Conservation (phyloP, 805 yeast genomes). For the Kuraishia hungarica region DNA sequence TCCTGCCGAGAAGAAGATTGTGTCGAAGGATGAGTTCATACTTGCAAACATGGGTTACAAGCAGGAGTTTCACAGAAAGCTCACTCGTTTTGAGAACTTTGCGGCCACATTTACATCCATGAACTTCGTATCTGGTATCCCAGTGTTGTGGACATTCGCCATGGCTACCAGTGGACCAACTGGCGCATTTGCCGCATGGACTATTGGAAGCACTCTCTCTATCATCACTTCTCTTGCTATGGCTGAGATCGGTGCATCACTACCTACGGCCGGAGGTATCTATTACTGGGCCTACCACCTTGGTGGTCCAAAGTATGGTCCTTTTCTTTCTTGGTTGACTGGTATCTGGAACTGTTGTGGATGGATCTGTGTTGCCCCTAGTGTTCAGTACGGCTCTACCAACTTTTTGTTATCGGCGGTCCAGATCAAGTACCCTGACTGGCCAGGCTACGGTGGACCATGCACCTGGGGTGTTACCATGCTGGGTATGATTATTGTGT, state of each 20-base stretch:
- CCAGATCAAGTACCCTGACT: neutral
- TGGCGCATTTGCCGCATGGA: neutral
- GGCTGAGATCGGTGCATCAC: slow-evolving; percentile 55
- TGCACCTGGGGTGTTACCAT: neutral
- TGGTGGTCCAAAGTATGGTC: neutral
- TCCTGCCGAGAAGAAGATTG: neutral
- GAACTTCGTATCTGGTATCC: neutral
- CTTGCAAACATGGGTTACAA: neutral
- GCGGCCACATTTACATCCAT: neutral
- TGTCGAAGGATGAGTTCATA: neutral
- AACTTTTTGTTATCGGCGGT: neutral
- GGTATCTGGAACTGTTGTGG: neutral
- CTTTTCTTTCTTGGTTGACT: neutral
- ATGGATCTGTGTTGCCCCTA: neutral
- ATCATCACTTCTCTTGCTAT: slow-evolving; percentile 46
- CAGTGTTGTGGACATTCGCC: neutral
- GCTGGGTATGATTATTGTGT: neutral
- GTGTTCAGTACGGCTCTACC: neutral
- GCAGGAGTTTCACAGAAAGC: neutral
- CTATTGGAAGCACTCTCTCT: neutral
- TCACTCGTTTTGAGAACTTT: neutral
- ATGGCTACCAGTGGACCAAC: neutral
- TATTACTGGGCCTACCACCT: slow-evolving; percentile 47
- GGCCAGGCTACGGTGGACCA: neutral
- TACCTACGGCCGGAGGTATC: slow-evolving; percentile 66